Conservation (phyloP, 768 basidiomycete genomes). For the Jaapia argillacea region DNA sequence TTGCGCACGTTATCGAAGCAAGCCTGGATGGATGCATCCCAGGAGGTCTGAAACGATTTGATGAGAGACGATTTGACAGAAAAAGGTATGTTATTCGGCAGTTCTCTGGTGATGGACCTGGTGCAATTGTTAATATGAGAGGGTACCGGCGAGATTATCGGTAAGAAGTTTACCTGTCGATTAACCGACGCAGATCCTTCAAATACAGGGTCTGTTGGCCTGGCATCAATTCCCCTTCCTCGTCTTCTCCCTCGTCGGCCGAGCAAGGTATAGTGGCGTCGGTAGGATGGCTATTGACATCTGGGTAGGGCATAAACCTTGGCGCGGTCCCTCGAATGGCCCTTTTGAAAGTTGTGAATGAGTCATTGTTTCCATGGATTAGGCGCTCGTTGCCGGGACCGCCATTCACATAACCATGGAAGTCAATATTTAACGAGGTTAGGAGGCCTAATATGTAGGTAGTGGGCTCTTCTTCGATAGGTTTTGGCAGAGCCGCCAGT, state of each 20-base stretch:
- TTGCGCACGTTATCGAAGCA: background rate
- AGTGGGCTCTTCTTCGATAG: background rate
- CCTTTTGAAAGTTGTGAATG: conserved; percentile 25
- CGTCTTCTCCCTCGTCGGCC: no score
- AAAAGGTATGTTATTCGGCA: conserved; percentile 21
- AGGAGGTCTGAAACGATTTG: conserved; percentile 19
- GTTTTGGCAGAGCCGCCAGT: background rate
- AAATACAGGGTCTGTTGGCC: no score
- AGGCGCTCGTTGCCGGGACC: background rate
- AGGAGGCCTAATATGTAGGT: background rate
- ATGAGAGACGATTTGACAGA: conserved; percentile 25
- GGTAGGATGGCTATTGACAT: no score
- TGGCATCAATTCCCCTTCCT: no score
- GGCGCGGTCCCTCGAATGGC: conserved; percentile 47
- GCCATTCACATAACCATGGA: background rate
- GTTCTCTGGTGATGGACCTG: conserved; percentile 11
- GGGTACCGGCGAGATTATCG: background rate
- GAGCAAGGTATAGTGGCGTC: no score
- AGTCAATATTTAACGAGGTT: background rate
- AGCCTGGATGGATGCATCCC: conserved; percentile 14
- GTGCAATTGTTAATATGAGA: background rate
- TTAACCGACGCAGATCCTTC: background rate
- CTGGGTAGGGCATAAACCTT: conserved; percentile 41
- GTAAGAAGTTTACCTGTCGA: background rate
- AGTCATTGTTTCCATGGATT: background rate